Evolutionary conservation across 805 yeast species (phyloP).

Genomic region (Hanseniaspora clermontiae): DNA sequence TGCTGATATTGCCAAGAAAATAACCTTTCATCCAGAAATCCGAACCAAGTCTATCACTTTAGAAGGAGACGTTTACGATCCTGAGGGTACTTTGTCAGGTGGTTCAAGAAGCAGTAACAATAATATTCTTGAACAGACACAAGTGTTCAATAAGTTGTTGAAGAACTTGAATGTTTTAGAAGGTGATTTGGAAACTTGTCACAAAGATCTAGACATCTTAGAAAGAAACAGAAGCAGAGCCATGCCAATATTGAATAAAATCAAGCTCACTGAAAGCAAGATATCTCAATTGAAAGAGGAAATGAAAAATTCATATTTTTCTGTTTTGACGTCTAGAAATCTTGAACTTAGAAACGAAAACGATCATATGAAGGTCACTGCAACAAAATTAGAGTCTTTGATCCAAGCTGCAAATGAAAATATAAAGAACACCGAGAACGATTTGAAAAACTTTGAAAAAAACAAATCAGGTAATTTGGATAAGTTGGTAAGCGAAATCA

Average conservation of each 20-base stretch:
- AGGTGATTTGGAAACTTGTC: constrained; percentile 32
- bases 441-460: constrained; percentile 65
- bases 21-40: constrained; percentile 77
- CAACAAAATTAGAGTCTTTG: constrained; percentile 28
- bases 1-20: constrained; percentile 73
- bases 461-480: constrained; percentile 73
- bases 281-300: constrained; percentile 43
- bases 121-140: constrained; percentile 52
- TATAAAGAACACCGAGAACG: constrained; percentile 47
- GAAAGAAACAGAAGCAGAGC: constrained; percentile 38
- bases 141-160: constrained; percentile 42
- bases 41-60: constrained; percentile 73
- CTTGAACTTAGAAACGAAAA: constrained; percentile 38
- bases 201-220: constrained; percentile 32
- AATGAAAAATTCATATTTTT: constrained; percentile 43
- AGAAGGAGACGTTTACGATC: constrained; percentile 91
- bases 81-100: constrained; percentile 90
- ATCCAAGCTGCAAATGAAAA: constrained; percentile 31
- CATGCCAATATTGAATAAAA: constrained; percentile 43
- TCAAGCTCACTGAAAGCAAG: constrained; percentile 48
- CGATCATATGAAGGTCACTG: constrained; percentile 28
- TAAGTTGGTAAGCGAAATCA: constrained; percentile 45
- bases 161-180: constrained; percentile 32
- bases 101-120: constrained; percentile 58
- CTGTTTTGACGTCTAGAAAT: constrained; percentile 41